Percentiles rank a stretch among this genome's conserved stretches.
Conservation (phyloP, 2,329 filamentous ascomycete species). For the Monosporascus cannonballus region DNA sequence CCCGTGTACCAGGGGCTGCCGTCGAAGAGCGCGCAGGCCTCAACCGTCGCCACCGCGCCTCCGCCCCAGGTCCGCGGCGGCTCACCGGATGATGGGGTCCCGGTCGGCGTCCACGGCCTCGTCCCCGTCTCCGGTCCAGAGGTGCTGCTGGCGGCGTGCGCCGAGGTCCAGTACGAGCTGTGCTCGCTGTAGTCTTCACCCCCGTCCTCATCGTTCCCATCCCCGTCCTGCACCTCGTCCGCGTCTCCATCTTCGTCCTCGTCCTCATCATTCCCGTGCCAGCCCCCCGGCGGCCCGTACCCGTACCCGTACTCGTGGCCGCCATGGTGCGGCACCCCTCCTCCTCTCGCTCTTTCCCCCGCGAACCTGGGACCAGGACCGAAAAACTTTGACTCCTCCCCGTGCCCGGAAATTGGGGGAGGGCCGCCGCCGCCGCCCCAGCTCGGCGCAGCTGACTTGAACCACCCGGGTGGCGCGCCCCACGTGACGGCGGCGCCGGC, state of each 20-base stretch:
- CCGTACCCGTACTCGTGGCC: too few species aligned
- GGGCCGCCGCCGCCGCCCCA: background rate
- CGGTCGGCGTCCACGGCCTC: slow-evolving; percentile 27
- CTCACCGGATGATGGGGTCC: too few species aligned
- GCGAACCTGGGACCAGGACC: background rate
- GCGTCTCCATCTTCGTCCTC: slow-evolving; percentile 4
- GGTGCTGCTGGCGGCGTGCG: slow-evolving; percentile 7
- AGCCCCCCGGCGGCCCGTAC: background rate
- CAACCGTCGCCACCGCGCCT: slow-evolving; percentile 32
- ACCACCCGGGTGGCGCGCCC: slow-evolving; percentile 25
- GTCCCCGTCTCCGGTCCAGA: background rate
- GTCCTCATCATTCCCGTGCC: background rate
- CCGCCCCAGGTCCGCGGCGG: slow-evolving; percentile 29
- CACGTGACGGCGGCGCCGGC: slow-evolving; percentile 28
- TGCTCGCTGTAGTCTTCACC: slow-evolving; percentile 13
- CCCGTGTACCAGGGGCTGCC: slow-evolving; percentile 35
- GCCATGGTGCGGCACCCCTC: background rate
- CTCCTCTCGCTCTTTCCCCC: background rate
- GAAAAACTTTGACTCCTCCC: background rate
- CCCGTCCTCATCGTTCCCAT: slow-evolving; percentile 8
- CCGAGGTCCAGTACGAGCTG: slow-evolving; percentile 26
- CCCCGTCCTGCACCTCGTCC: slow-evolving; percentile 2
- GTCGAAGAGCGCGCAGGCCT: slow-evolving; percentile 32
- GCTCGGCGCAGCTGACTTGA: slow-evolving; percentile 11
- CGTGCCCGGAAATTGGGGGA: background rate